Conservation (phyloP, 768 basidiomycete genomes). For the Saitozyma sp. region DNA sequence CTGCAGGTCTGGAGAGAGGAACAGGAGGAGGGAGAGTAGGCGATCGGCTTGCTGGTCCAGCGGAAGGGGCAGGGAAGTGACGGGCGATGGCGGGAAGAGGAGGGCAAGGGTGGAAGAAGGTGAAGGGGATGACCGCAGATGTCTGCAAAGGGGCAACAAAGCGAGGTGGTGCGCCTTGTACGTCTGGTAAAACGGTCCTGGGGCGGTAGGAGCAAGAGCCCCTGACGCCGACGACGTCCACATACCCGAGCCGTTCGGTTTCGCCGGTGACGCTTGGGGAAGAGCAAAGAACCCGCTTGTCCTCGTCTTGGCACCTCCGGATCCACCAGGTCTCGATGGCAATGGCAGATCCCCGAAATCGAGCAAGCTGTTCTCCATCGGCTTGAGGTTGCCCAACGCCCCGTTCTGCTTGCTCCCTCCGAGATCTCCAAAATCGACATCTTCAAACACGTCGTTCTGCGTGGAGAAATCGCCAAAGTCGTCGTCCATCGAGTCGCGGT, state of each 20-base stretch:
- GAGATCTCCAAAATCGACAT: slow-evolving; percentile 54
- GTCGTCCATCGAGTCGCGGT: slow-evolving; percentile 62
- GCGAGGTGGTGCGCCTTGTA: slow-evolving; percentile 54
- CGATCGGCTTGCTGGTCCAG: slow-evolving; percentile 65
- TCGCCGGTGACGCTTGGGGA: slow-evolving; percentile 9
- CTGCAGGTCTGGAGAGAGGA: slow-evolving; percentile 69
- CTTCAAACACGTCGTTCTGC: slow-evolving; percentile 48
- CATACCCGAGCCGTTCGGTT: slow-evolving; percentile 5
- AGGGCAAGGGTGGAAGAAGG: slow-evolving; percentile 63
- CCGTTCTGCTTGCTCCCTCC: neutral
- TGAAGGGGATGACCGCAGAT: slow-evolving; percentile 61
- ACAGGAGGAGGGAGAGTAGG: slow-evolving; percentile 70
- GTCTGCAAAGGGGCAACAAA: slow-evolving; percentile 50
- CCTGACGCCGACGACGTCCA: neutral
- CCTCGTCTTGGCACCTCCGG: slow-evolving; percentile 15
- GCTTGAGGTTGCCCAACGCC: slow-evolving; percentile 7
- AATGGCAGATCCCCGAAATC: slow-evolving; percentile 53
- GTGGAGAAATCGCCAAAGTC: slow-evolving; percentile 86
- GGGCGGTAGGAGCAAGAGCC: slow-evolving; percentile 1
- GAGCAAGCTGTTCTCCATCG: slow-evolving; percentile 40
- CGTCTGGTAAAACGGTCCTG: slow-evolving; percentile 31
- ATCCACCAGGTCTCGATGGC: slow-evolving; percentile 37
- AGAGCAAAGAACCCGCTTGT: slow-evolving; percentile 52
- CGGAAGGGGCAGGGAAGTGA: slow-evolving; percentile 32
- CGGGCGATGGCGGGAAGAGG: slow-evolving; percentile 55